phyloP scores from a whole-genome alignment of 1,284 basidiomycete genomes.

The Ustilago sp. region DNA sequence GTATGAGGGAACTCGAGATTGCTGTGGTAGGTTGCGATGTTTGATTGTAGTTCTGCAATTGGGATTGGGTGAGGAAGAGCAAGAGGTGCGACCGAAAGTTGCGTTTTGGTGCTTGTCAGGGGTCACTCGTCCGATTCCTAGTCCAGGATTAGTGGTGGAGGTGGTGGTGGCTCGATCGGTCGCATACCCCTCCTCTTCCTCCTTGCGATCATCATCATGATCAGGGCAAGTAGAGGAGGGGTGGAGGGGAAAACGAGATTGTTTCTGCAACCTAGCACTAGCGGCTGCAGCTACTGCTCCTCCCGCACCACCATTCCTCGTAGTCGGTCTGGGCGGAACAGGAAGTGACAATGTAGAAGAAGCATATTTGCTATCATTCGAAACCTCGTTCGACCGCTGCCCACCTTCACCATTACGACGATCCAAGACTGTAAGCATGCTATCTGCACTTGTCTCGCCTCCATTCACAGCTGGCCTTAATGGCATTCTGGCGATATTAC shows the following conservation, averaged over 20 bases:
- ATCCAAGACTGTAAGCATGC: constrained; percentile 5
- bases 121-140: background rate
- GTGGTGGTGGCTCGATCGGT: constrained; percentile 13
- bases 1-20: constrained; percentile 19
- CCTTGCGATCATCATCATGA: background rate
- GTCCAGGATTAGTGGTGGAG: background rate
- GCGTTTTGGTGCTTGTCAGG: too few relatives aligned
- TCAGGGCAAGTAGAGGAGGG: background rate
- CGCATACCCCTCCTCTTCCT: constrained; percentile 20
- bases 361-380: constrained; percentile 15
- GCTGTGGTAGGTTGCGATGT: constrained; percentile 10
- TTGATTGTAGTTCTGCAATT: background rate
- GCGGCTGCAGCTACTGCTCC: constrained; percentile 6
- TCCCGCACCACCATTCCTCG: constrained; percentile 1
- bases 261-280: background rate
- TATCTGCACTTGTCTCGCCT: constrained; percentile 5
- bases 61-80: background rate
- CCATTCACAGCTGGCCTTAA: constrained; percentile 4
- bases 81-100: background rate
- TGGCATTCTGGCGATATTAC: constrained; percentile 44
- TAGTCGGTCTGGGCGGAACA: constrained; percentile 21
- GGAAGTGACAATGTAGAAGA: constrained; percentile 10
- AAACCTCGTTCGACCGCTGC: background rate
- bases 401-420: background rate
- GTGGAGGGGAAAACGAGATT: background rate